A percentile compares a stretch with the other conserved stretches of the same genome.
Conservation (phyloP, 2,329 filamentous ascomycete genomes). For the Ophiostoma pallidulum region DNA sequence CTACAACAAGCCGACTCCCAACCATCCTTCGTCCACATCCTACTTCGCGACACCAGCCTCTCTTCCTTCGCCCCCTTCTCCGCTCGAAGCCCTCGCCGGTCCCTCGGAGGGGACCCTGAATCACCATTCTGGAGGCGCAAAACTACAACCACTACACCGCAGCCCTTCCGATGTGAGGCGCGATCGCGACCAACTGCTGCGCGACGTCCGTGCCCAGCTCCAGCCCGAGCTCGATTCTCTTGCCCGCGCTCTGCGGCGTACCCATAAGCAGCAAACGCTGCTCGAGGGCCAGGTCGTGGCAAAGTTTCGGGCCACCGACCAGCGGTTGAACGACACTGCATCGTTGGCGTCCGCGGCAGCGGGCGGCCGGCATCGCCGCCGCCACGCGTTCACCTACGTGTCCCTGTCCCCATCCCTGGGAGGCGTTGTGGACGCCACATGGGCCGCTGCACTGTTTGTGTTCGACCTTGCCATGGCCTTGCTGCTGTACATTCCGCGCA, state of each 20-base stretch:
- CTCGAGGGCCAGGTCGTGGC: slow-evolving; percentile 68
- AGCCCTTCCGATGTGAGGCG: slow-evolving; percentile 20
- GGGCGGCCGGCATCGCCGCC: slow-evolving; percentile 35
- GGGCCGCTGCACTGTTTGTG: slow-evolving; percentile 14
- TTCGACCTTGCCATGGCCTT: background rate
- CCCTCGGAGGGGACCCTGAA: background rate
- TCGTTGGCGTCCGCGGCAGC: slow-evolving; percentile 65
- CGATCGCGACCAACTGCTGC: slow-evolving; percentile 27
- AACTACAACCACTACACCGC: background rate
- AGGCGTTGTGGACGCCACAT: slow-evolving; percentile 23
- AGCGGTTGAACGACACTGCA: slow-evolving; percentile 64
- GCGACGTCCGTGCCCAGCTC: slow-evolving; percentile 54
- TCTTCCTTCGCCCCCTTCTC: background rate
- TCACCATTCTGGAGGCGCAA: background rate
- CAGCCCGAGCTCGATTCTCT: slow-evolving; percentile 81
- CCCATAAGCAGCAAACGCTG: slow-evolving; percentile 78
- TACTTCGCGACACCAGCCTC: background rate
- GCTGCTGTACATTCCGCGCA: slow-evolving; percentile 13
- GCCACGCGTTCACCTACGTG: slow-evolving; percentile 22
- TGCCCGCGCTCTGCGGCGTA: slow-evolving; percentile 78
- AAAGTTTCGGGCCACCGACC: slow-evolving; percentile 62
- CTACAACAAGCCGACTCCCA: background rate
- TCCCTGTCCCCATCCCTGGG: slow-evolving; percentile 21
- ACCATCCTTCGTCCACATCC: background rate
- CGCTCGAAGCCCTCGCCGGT: slow-evolving; percentile 16